Evolutionary conservation across 2,329 filamentous ascomycete species (phyloP).

Genomic region (Lecanicillium sp.): DNA sequence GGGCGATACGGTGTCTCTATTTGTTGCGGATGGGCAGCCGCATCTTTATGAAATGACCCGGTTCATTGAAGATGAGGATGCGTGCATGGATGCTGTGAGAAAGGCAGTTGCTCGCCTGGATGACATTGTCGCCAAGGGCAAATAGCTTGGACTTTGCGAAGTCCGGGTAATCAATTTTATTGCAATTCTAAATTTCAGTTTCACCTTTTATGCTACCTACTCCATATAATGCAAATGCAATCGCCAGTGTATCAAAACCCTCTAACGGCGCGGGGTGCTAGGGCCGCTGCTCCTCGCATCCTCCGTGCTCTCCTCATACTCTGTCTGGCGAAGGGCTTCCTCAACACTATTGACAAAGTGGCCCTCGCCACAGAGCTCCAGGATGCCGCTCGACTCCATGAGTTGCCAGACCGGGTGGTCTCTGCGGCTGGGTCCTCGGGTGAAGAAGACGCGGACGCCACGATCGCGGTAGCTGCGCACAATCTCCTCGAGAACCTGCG

Average conservation of each 20-base stretch:
- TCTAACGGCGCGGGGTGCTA: neutral
- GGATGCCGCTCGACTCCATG: conserved; percentile 74
- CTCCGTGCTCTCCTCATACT: conserved; percentile 52
- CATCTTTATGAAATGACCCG: conserved; percentile 22
- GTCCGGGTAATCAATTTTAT: too few relatives aligned
- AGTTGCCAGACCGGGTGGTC: conserved; percentile 57
- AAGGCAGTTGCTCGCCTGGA: conserved; percentile 17
- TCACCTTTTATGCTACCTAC: too few relatives aligned
- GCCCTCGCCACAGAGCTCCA: conserved; percentile 65
- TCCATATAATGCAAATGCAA: too few relatives aligned
- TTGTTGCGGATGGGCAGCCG: conserved; percentile 17
- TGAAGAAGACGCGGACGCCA: conserved; percentile 72
- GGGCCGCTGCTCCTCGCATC: conserved; percentile 4
- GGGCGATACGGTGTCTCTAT: conserved; percentile 16
- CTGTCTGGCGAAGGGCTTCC: conserved; percentile 74
- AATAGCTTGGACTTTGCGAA: too few relatives aligned
- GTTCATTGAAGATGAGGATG: conserved; percentile 21
- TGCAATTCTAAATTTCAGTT: too few relatives aligned
- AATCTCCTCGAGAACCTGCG: conserved; percentile 87
- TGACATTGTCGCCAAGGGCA: conserved; percentile 9
- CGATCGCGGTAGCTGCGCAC: conserved; percentile 71
- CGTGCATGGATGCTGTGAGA: conserved; percentile 19
- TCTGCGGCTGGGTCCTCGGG: conserved; percentile 40
- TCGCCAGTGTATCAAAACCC: too few relatives aligned
- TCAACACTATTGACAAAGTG: conserved; percentile 81